Percentiles rank a stretch among this genome's conserved stretches.
These are phyloP conservation scores for Aspergillus haitiensis DNA, from an alignment of 495 filamentous ascomycete species.

Conservation along the genomic window DNA sequence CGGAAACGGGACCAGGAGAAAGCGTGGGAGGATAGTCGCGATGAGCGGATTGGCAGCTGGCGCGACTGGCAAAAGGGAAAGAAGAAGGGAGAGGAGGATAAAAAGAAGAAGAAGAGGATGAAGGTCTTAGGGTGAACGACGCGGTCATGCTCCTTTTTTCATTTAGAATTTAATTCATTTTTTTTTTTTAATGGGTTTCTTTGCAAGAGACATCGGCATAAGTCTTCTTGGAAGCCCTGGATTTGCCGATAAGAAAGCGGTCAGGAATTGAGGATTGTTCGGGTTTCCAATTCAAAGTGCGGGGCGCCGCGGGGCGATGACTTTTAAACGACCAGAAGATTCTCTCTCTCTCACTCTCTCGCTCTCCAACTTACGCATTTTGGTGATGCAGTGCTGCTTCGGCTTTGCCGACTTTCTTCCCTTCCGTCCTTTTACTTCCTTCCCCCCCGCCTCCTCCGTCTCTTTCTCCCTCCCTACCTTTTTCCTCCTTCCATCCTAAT, in stretches of 20 bases:
- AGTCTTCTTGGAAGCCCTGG: background rate
- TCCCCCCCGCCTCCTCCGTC: background rate
- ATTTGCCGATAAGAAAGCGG: constrained; percentile 21
- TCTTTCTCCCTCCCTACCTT: constrained; percentile 1
- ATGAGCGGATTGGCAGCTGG: constrained; percentile 92
- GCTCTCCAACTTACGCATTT: too few relatives aligned
- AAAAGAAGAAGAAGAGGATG: constrained; percentile 90
- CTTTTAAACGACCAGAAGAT: constrained; percentile 14
- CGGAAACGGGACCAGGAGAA: constrained; percentile 89
- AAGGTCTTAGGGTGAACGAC: constrained; percentile 65
- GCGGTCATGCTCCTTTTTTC: background rate
- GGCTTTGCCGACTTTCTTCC: background rate
- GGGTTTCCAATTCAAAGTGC: constrained; percentile 7
- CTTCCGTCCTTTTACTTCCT: background rate
- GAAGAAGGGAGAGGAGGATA: constrained; percentile 50
- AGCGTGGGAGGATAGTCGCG: constrained; percentile 90
- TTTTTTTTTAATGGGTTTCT: background rate
- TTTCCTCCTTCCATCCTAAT: constrained; percentile 2
- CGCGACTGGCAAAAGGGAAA: constrained; percentile 79
- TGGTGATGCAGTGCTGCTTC: background rate
- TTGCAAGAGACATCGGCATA: background rate
- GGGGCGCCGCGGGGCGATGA: constrained; percentile 18
- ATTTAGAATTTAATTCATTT: background rate
- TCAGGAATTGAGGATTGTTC: constrained; percentile 4
- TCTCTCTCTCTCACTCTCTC: background rate